Percentiles rank a stretch among this genome's conserved stretches.
Conservation (phyloP, 2,329 filamentous ascomycete genomes). For the Claviceps sp. region DNA sequence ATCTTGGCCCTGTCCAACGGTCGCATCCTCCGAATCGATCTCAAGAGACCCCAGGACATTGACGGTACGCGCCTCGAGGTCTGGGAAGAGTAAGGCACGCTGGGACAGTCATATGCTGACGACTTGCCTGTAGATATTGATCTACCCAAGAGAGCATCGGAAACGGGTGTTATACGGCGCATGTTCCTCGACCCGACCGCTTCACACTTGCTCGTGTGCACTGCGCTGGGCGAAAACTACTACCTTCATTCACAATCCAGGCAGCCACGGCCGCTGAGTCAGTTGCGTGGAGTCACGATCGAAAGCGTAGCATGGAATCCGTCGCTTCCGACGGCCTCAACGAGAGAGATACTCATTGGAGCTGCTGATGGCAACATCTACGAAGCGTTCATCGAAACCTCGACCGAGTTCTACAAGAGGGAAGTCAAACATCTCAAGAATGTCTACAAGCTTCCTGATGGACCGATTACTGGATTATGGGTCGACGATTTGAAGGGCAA, state of each 20-base stretch:
- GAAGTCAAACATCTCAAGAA: slow-evolving; percentile 86
- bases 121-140: slow-evolving; percentile 61
- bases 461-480: slow-evolving; percentile 74
- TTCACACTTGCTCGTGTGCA: slow-evolving; percentile 85
- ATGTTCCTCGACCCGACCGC: slow-evolving; percentile 97
- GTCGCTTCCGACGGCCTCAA: slow-evolving; percentile 81
- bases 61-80: slow-evolving; percentile 45
- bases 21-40: slow-evolving; percentile 83
- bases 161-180: slow-evolving; percentile 82
- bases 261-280: slow-evolving; percentile 67
- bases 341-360: slow-evolving; percentile 83
- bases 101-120: neutral
- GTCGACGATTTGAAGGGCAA: slow-evolving; percentile 58
- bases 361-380: slow-evolving; percentile 91
- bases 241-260: slow-evolving; percentile 94
- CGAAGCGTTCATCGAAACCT: slow-evolving; percentile 87
- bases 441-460: slow-evolving; percentile 71
- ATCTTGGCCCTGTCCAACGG: slow-evolving; percentile 85
- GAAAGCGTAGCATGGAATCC: slow-evolving; percentile 94
- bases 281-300: slow-evolving; percentile 74
- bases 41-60: slow-evolving; percentile 88
- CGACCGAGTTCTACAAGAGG: slow-evolving; percentile 86
- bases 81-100: neutral
- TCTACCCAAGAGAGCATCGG: slow-evolving; percentile 80
- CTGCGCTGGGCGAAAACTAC: slow-evolving; percentile 86